Base-by-base conservation (phyloP, 2,329 filamentous ascomycete genomes). In the Bipolaris victoriae region DNA sequence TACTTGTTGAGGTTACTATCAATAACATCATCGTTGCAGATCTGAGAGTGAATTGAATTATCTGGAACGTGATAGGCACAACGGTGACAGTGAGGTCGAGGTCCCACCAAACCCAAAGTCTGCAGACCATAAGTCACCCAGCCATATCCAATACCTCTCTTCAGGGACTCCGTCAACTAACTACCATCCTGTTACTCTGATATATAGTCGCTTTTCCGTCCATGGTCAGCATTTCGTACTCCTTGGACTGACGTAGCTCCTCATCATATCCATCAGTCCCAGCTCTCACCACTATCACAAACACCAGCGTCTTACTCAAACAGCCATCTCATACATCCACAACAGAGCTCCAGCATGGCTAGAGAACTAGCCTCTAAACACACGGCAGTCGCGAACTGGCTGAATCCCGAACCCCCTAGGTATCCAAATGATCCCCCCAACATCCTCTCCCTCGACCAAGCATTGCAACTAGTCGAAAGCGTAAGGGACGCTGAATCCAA, bases 271-370 rank as follows among this genome's bases (percentile, higher is more conserved):
- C 37, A 41, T 15, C 13, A 13, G 15, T 39, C 15, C 37, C 24
- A 45, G 20, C 3, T n/a, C 7, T 11, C 15, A 15, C 18, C 5
- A 29, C 26, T 15, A n/a, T 6, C 22, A 43, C 26, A 22, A 16
- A 43, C 24, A 13, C 3, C 13, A 15, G 22, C 13, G n/a, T 7
- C 13, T 16, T 22, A n/a, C 26, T 7, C 41, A 11, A 10, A 1
- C 11, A 10, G 13, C 29, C 10, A n/a, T 44, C 45, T 29, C 5
- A 37, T n/a, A 9, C 45, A 22, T 13, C 35, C 48, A 18, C 13
- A 26, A n/a, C 7, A 31, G 20, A 37, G 13, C 39, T 44, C 18
- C 26, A 53, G 46, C 11, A 61, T 61, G 59, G 35, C 52, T 7
- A 31, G 29, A 5, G 29, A 31, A 31, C 1, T 3, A 31, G 29